Evolutionary conservation across 208 protist genomes (phyloP), one percentile per base, ranked within the genome.

Genomic region (Trichomonas vaginalis): DNA sequence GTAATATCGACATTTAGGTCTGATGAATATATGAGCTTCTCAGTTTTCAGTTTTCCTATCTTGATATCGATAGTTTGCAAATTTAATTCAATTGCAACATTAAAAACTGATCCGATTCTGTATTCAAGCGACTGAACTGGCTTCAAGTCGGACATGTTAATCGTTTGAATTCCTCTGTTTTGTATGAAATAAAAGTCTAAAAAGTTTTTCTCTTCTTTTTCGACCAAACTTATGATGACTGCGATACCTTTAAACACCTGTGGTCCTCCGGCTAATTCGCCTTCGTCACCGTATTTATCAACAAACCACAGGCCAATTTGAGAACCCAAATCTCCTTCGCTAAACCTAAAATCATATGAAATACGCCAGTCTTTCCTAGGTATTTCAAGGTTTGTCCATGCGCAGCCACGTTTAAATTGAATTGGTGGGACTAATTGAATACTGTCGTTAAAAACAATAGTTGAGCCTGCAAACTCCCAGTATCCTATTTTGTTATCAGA

Each of bases 401-500:
- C 27, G 45, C 12, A 92, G 12, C 86, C 86, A 39, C 17, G 48
- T 17, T 92, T 92, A 39, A 48, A 92, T 39, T 92, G 86, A 51
- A 92, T 40, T 51, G 86, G 86, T 32, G 86, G 86, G 37, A 35
- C 40, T 21, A 92, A 15, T 39, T 48, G 14, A 42, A 92, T 92
- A 39, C 6, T 1, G 46, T 92, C 45, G 17, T 92, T 17, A 2
- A 35, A 23, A 2, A 92, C 86, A 92, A 48, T 32, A 8, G 86
- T n/a, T 27, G 86, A 92, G 6, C 86, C 86, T 42, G 45, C 86
- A 92, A 92, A 92, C 45, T 92, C 86, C 86, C 86, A 92, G 27
- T 51, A 51, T 14, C 86, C 86, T 9, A 92, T 45, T 48, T 92
- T 92, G 17, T 39, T n/a, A 21, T 92, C 86, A n/a, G 4, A 51